These are phyloP conservation scores for Fusarium veterinarium DNA, from an alignment of 2,329 filamentous ascomycete genomes.

Conservation along the genomic window DNA sequence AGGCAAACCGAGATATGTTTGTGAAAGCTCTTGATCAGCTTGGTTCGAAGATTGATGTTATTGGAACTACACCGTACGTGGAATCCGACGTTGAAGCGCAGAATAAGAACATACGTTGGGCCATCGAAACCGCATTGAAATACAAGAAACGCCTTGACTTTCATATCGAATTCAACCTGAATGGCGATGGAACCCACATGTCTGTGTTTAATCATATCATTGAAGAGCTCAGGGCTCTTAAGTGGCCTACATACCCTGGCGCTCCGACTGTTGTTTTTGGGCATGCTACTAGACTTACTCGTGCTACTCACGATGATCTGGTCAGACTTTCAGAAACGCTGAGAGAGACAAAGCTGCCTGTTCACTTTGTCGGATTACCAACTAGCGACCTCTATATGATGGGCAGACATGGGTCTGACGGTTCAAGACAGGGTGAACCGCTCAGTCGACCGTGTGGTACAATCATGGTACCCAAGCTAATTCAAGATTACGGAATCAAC, in stretches of 20 bases:
- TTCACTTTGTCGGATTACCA: slow-evolving; percentile 10
- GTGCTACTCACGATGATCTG: neutral
- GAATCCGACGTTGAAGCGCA: neutral
- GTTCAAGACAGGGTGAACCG: rapidly evolving
- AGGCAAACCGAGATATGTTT: neutral
- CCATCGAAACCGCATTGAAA: neutral
- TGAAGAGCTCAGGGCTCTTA: neutral
- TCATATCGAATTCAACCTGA: slow-evolving; percentile 10
- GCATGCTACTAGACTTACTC: slow-evolving; percentile 11
- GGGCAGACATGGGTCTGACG: neutral
- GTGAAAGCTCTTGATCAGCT: neutral
- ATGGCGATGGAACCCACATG: neutral
- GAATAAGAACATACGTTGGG: slow-evolving; percentile 5
- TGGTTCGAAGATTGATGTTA: neutral
- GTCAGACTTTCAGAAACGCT: neutral
- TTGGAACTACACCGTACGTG: slow-evolving; percentile 6
- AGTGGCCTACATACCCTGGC: slow-evolving; percentile 1
- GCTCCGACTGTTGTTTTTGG: slow-evolving; percentile 3
- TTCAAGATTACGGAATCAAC: neutral
- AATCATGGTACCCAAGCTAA: slow-evolving; percentile 8
- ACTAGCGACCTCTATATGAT: slow-evolving; percentile 22
- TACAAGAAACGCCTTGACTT: slow-evolving; percentile 1
- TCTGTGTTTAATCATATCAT: neutral
- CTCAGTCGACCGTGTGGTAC: slow-evolving; percentile 16
- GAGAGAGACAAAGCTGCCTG: neutral